phyloP scores from a whole-genome alignment of 352 stramenopile genomes.

The Globisporangium splendens region DNA sequence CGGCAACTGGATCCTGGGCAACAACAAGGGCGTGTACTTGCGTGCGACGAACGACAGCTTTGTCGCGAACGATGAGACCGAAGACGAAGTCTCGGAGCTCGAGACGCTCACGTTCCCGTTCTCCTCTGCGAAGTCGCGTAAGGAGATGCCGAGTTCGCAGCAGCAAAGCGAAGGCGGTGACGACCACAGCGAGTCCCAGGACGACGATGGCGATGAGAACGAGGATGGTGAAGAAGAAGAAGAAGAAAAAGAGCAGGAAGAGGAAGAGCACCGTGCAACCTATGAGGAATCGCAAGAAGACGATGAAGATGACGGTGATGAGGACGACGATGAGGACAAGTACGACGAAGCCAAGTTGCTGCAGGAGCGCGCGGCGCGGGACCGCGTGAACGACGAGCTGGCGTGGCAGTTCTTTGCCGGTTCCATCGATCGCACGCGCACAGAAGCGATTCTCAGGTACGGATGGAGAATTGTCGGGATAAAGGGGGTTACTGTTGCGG shows the following conservation, averaged over 20 bases:
- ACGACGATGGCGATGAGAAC: neutral
- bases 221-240: conserved; percentile 9
- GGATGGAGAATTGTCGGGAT: neutral
- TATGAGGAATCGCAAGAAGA: neutral
- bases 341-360: conserved; percentile 28
- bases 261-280: neutral
- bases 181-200: neutral
- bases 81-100: conserved; percentile 42
- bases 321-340: conserved; percentile 28
- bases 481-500: neutral
- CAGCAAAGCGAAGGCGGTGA: conserved; percentile 11
- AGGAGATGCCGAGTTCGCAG: conserved; percentile 3
- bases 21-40: conserved; percentile 71
- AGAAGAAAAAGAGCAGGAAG: neutral
- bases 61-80: conserved; percentile 57
- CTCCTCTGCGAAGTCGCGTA: conserved; percentile 23
- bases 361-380: conserved; percentile 32
- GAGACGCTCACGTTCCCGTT: conserved; percentile 43
- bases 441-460: conserved; percentile 68
- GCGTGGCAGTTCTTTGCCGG: conserved; percentile 80
- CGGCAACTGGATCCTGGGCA: conserved; percentile 79
- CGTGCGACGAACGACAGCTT: conserved; percentile 68
- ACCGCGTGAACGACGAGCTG: conserved; percentile 52
- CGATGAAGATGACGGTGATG: conserved; percentile 14
- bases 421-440: conserved; percentile 61